These are phyloP conservation scores for Ceratobasidium sp. DNA, from an alignment of 1,284 basidiomycete species.

Conservation along the genomic window DNA sequence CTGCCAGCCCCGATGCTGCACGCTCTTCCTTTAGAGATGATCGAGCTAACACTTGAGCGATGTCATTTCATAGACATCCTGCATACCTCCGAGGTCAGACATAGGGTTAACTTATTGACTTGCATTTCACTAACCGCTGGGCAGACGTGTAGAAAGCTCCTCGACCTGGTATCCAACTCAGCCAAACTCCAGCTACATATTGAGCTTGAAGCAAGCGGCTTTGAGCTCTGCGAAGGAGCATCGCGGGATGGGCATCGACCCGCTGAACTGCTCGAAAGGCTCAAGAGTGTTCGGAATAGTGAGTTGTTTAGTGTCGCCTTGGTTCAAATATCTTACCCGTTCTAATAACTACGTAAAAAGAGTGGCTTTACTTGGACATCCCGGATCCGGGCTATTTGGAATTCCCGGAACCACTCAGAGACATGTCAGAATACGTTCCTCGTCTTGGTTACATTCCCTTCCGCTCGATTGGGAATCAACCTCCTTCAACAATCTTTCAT, in stretches of 20 bases:
- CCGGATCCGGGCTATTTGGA: not conserved
- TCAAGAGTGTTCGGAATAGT: not conserved
- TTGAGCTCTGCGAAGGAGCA: not conserved
- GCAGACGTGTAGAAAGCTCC: not conserved
- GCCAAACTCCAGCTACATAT: slow-evolving; percentile 9
- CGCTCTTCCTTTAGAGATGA: too few species aligned
- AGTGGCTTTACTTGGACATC: slow-evolving; percentile 19
- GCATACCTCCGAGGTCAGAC: too few species aligned
- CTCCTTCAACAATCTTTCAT: too few species aligned
- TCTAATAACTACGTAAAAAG: not conserved
- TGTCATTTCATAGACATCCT: too few species aligned
- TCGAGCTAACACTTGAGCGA: too few species aligned
- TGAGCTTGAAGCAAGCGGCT: slow-evolving; percentile 21
- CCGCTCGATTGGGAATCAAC: not conserved
- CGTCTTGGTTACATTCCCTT: not conserved
- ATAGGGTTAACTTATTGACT: too few species aligned
- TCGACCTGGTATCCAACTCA: not conserved
- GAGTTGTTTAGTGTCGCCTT: not conserved
- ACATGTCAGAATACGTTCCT: not conserved
- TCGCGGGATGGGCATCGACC: too few species aligned
- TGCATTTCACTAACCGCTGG: too few species aligned
- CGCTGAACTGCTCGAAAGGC: not conserved
- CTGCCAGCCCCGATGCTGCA: too few species aligned
- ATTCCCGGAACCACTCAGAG: not conserved
- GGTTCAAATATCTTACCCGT: not conserved